These are phyloP conservation scores for Protomyces inundatus DNA, from an alignment of 1,139 yeast genomes.

Conservation along the genomic window DNA sequence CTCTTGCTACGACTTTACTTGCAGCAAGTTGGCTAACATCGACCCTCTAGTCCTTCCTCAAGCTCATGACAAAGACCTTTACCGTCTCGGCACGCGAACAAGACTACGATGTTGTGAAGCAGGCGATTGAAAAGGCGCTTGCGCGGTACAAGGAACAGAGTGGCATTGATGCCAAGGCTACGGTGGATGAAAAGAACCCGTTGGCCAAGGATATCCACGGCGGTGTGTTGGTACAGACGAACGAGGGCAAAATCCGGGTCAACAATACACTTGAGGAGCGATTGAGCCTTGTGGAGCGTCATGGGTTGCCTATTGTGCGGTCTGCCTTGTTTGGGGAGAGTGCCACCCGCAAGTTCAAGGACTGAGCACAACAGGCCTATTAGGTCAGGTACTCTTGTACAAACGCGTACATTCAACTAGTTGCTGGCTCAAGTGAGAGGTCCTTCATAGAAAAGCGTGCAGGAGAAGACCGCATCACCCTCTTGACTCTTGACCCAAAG, in stretches of 20 bases:
- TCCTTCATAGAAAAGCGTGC: no score
- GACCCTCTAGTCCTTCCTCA: slow-evolving; percentile 46
- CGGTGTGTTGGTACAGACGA: slow-evolving; percentile 70
- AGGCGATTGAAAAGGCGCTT: slow-evolving; percentile 58
- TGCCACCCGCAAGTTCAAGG: slow-evolving; percentile 80
- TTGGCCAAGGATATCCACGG: slow-evolving; percentile 66
- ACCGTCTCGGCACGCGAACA: slow-evolving; percentile 61
- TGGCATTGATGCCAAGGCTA: slow-evolving; percentile 35
- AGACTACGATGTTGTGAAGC: slow-evolving; percentile 61
- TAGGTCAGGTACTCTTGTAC: no score
- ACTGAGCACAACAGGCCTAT: slow-evolving; percentile 42
- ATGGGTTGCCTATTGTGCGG: slow-evolving; percentile 88
- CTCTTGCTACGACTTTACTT: not conserved
- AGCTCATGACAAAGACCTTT: slow-evolving; percentile 67
- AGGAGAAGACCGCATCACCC: no score
- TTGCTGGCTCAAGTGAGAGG: no score
- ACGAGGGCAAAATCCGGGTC: slow-evolving; percentile 76
- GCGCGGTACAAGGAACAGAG: slow-evolving; percentile 55
- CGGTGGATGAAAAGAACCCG: slow-evolving; percentile 53
- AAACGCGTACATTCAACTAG: no score
- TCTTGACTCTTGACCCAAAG: no score
- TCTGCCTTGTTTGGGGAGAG: slow-evolving; percentile 77
- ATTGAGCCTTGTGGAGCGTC: slow-evolving; percentile 70
- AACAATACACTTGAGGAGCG: slow-evolving; percentile 93
- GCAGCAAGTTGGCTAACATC: not conserved